Evolutionary conservation across 768 basidiomycete species (phyloP).

Genomic region (Lentinula detonsa): DNA sequence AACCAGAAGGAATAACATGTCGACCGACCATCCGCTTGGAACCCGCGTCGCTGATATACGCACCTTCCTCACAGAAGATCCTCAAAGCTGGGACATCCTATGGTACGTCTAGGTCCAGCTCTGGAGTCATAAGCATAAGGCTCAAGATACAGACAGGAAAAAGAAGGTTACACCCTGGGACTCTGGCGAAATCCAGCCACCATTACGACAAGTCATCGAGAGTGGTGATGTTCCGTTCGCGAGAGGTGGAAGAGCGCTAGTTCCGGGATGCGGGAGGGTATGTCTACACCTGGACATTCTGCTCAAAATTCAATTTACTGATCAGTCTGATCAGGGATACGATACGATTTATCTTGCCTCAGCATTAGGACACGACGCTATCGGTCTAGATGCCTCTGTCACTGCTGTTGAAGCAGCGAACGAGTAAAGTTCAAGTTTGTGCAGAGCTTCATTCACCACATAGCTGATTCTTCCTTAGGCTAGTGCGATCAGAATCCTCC

Average conservation of each 20-base stretch:
- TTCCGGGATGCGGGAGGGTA: conserved; percentile 56
- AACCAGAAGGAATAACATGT: background rate
- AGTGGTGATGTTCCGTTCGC: conserved; percentile 40
- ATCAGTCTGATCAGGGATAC: conserved; percentile 39
- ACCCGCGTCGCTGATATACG: background rate
- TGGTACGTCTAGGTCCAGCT: conserved; percentile 12
- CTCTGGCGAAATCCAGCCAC: conserved; percentile 44
- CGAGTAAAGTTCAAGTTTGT: conserved; percentile 23
- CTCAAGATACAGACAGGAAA: conserved; percentile 23
- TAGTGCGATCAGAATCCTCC: background rate
- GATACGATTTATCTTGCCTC: conserved; percentile 52
- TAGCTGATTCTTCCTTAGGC: background rate
- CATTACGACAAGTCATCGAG: conserved; percentile 46
- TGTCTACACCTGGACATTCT: background rate
- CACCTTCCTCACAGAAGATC: conserved; percentile 17
- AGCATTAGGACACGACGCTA: conserved; percentile 37
- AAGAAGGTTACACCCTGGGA: conserved; percentile 60
- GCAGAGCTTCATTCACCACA: background rate
- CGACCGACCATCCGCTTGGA: background rate
- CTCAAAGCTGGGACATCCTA: conserved; percentile 20
- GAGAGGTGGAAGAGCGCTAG: conserved; percentile 32
- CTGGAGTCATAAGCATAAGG: background rate
- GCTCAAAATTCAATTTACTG: background rate
- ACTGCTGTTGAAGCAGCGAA: conserved; percentile 46
- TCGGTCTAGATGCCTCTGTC: conserved; percentile 52